These are phyloP conservation scores for Ogataea populi-albae DNA, from an alignment of 805 yeast genomes.

Conservation along the genomic window DNA sequence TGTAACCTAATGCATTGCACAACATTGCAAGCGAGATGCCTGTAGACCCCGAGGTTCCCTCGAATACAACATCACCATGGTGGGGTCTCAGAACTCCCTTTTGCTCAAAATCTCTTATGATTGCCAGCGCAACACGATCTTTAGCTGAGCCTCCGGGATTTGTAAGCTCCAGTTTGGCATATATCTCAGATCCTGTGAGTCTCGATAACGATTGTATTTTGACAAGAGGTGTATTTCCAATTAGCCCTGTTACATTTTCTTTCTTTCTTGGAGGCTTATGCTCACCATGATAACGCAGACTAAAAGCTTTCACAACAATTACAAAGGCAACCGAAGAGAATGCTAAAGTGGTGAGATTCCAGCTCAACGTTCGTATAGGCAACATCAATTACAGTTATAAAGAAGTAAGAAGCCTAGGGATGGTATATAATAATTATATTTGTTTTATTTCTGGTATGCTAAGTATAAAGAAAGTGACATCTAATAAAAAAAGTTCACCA, in stretches of 20 bases:
- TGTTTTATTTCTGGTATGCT: too few relatives aligned
- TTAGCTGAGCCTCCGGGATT: slow-evolving; percentile 97
- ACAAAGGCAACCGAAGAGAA: too few relatives aligned
- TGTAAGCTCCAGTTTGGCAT: slow-evolving; percentile 78
- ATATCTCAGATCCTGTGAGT: slow-evolving; percentile 75
- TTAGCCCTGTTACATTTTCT: slow-evolving; percentile 46
- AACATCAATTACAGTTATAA: too few relatives aligned
- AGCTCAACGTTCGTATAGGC: too few relatives aligned
- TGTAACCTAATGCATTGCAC: slow-evolving; percentile 85
- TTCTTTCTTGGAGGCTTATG: slow-evolving; percentile 17
- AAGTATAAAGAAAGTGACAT: too few relatives aligned
- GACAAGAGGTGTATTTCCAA: slow-evolving; percentile 89
- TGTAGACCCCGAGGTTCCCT: slow-evolving; percentile 96
- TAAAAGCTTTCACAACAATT: too few relatives aligned
- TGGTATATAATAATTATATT: too few relatives aligned
- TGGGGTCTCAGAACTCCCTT: slow-evolving; percentile 55
- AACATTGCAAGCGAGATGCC: slow-evolving; percentile 91
- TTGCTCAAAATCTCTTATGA: slow-evolving; percentile 66
- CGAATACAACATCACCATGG: slow-evolving; percentile 74
- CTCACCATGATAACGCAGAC: too few relatives aligned
- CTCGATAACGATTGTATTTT: slow-evolving; percentile 66
- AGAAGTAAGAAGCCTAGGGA: too few relatives aligned
- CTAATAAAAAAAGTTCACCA: too few relatives aligned
- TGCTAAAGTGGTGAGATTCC: too few relatives aligned
- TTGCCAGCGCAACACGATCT: slow-evolving; percentile 87